Evolutionary conservation across 768 basidiomycete species (phyloP).

Genomic region (Clitopilus hobsonii): DNA sequence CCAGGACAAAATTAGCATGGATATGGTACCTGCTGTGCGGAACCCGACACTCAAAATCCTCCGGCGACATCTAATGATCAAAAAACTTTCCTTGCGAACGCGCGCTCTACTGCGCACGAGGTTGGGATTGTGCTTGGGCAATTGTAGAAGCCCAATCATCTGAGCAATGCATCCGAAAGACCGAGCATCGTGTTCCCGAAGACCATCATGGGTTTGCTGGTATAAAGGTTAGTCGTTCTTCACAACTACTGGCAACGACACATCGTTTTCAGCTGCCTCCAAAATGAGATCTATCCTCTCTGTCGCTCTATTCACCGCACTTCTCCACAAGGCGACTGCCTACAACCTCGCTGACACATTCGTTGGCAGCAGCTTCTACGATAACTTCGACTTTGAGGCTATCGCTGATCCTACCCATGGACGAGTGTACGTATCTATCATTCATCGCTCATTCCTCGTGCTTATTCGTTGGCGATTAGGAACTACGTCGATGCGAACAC

Average conservation of each 20-base stretch:
- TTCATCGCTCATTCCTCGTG: not conserved
- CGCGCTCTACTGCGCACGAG: not conserved
- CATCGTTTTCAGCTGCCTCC: not conserved
- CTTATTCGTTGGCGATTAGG: conserved; percentile 13
- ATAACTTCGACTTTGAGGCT: conserved; percentile 41
- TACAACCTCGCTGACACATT: conserved; percentile 39
- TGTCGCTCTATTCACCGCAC: not conserved
- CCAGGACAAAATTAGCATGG: not conserved
- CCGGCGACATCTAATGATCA: not conserved
- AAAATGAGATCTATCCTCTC: not conserved
- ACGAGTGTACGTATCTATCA: conserved; percentile 40
- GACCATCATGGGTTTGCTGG: not conserved
- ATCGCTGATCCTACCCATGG: conserved; percentile 59
- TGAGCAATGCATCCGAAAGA: not conserved
- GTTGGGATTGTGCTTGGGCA: not conserved
- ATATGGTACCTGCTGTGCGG: not conserved
- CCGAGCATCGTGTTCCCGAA: not conserved
- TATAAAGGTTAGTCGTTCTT: not conserved
- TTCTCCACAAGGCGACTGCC: conserved; percentile 9
- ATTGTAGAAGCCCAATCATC: not conserved
- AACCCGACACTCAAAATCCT: not conserved
- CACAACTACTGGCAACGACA: not conserved
- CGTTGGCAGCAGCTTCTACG: conserved; percentile 39
- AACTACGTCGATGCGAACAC: conserved; percentile 34
- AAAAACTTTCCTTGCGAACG: not conserved